Evolutionary conservation across 78 protist genomes (phyloP), one percentile per base, ranked within the genome.

Genomic region (Dictyostelium capitatum): DNA sequence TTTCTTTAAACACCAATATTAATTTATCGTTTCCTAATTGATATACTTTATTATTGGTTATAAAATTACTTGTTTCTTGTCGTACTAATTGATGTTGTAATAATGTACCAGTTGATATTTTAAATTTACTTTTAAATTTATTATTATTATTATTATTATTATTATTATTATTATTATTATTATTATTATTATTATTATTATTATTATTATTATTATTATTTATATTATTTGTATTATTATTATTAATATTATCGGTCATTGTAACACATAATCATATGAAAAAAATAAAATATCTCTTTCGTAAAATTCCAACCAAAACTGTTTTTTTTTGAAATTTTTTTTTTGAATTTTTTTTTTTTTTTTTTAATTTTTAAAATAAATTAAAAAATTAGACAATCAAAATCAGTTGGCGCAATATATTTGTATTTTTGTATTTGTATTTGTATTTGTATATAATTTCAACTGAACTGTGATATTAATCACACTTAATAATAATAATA

Each of bases 1-100:
- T 19, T 7, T 56, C 59, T 37, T 17, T 25, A 23, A 79, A 79
- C 15, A 79, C 2, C 20, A 79, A 56, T 4, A 79, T 17, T 12
- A 25, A 25, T 37, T 79, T 79, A 37, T 79, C 59, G 5, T 56
- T 54, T 75, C 54, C 62, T 17, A 75, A 19, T 25, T 9, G 28
- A 14, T 48, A 41, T n/a, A 75, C 62, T 23, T 48, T 75, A 75
- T 75, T 75, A 3, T 72, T 43, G 17, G n/a, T 72, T 43, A 43
- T 28, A 4, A 43, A 32, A 72, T 43, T 72, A 43, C 75, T 67
- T 14, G 32, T 30, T 47, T n/a, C 19, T 73, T 37, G 79, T 20
- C 46, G 79, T 41, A 46, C 23, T 70, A 30, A 15, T 70, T 70
- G 78, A 70, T 70, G 78, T 70, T 70, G 78, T 70, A 41, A 12